Conservation (phyloP, 805 yeast genomes). For the Blastobotrys muscicola region DNA sequence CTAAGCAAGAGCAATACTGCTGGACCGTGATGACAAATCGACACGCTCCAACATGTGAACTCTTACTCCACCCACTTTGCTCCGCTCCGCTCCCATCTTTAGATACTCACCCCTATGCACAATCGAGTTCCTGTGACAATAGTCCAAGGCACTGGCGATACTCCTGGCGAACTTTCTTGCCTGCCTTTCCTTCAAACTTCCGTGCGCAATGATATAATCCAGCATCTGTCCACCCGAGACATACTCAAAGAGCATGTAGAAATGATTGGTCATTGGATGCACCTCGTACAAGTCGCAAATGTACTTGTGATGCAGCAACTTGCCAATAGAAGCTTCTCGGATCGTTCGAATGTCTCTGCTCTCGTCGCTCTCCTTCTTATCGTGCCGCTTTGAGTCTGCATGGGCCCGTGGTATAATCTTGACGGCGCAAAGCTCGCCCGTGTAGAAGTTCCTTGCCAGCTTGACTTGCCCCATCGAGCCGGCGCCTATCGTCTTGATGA, state of each 20-base stretch:
- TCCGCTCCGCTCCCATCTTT: too few species aligned
- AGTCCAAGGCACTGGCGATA: slow-evolving; percentile 86
- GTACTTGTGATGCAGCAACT: slow-evolving; percentile 81
- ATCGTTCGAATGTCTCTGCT: slow-evolving; percentile 88
- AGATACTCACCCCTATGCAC: slow-evolving; percentile 58
- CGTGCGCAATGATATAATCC: slow-evolving; percentile 95
- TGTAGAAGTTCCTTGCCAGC: slow-evolving; percentile 74
- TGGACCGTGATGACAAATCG: too few species aligned
- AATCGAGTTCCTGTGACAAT: slow-evolving; percentile 86
- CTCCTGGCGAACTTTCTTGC: slow-evolving; percentile 94
- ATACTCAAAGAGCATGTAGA: slow-evolving; percentile 92
- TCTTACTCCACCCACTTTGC: too few species aligned
- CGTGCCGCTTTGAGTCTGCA: slow-evolving; percentile 45
- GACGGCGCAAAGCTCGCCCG: slow-evolving; percentile 69
- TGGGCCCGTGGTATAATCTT: slow-evolving; percentile 90
- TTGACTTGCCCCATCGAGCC: slow-evolving; percentile 99
- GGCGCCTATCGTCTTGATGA: slow-evolving; percentile 89
- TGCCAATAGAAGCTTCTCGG: slow-evolving; percentile 91
- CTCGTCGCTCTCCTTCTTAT: slow-evolving; percentile 41
- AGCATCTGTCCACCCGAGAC: slow-evolving; percentile 97
- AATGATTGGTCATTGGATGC: slow-evolving; percentile 93
- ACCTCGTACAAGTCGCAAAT: slow-evolving; percentile 88
- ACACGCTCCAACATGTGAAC: too few species aligned
- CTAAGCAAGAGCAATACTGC: too few species aligned
- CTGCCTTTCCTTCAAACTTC: slow-evolving; percentile 83